These are phyloP conservation scores for Gnetum montanum DNA, from an alignment of 75 land plant species.

Conservation along the genomic window DNA sequence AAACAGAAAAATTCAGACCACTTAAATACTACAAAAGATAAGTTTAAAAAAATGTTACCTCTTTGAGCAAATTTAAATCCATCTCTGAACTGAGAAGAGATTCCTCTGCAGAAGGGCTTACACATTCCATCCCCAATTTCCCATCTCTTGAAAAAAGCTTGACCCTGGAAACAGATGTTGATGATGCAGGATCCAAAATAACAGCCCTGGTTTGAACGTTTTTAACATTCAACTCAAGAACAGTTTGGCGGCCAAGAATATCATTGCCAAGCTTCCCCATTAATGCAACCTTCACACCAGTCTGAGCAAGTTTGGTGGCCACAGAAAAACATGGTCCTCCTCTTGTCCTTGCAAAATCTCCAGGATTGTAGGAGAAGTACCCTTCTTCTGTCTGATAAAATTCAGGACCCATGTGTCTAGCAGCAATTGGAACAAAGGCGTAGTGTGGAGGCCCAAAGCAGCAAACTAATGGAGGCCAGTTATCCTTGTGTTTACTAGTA, in stretches of 20 bases:
- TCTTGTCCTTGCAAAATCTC: constrained; percentile 66
- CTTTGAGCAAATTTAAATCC: constrained; percentile 71
- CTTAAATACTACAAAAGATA: not conserved
- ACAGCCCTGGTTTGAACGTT: constrained; percentile 74
- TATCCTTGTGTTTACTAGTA: constrained; percentile 38
- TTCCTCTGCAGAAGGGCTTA: constrained; percentile 67
- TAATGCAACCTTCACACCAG: constrained; percentile 73
- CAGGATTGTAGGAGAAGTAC: constrained; percentile 67
- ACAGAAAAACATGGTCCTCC: constrained; percentile 68
- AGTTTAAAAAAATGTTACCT: constrained; percentile 31
- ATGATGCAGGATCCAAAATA: constrained; percentile 30
- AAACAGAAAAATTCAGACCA: not conserved
- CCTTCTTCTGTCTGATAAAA: constrained; percentile 53
- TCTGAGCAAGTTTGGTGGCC: constrained; percentile 68
- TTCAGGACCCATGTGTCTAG: constrained; percentile 63
- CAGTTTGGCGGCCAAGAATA: constrained; percentile 49
- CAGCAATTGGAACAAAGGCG: constrained; percentile 73
- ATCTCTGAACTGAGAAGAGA: constrained; percentile 52
- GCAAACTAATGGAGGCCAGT: constrained; percentile 93
- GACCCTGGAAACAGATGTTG: constrained; percentile 58
- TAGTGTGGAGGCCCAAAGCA: constrained; percentile 92
- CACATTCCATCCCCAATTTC: constrained; percentile 35
- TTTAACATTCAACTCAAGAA: constrained; percentile 51
- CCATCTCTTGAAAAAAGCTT: constrained; percentile 39
- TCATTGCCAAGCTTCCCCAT: constrained; percentile 91